Conservation (phyloP, 164 flowering plant species). For the Stephania cephalantha region DNA sequence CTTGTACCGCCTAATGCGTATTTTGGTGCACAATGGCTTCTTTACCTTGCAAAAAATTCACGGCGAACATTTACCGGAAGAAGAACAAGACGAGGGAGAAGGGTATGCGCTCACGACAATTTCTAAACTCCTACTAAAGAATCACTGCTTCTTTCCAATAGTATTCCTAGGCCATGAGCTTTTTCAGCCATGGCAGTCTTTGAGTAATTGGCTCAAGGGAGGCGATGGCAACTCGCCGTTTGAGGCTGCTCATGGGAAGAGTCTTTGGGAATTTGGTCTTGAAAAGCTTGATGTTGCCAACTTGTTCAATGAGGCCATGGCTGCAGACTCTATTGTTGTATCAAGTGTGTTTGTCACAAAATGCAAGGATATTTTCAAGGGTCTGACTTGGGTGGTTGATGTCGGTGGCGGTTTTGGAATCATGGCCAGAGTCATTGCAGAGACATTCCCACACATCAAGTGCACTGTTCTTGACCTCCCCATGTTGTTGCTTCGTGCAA, state of each 20-base stretch:
- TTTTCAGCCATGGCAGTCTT: background rate
- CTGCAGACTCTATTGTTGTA: slow-evolving; percentile 16
- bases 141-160: slow-evolving; percentile 16
- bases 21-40: background rate
- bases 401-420: slow-evolving; percentile 19
- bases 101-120: slow-evolving; percentile 20
- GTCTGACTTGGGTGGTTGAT: slow-evolving; percentile 28
- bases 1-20: slow-evolving; percentile 1
- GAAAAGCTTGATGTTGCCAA: background rate
- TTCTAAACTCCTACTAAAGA: slow-evolving; percentile 27
- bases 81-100: background rate
- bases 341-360: slow-evolving; percentile 9
- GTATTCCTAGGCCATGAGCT: slow-evolving; percentile 23
- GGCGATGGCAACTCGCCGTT: slow-evolving; percentile 11
- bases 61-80: background rate
- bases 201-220: too few species aligned
- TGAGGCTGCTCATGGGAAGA: slow-evolving; percentile 21
- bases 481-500: slow-evolving; percentile 17
- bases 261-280: slow-evolving; percentile 13
- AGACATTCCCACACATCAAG: slow-evolving; percentile 26
- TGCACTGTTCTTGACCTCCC: slow-evolving; percentile 30
- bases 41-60: background rate
- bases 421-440: slow-evolving; percentile 8
- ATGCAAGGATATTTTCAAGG: slow-evolving; percentile 18
- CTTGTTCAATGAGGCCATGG: slow-evolving; percentile 27